These are phyloP conservation scores for Podospora comata DNA, from an alignment of 495 filamentous ascomycete species.

Conservation along the genomic window DNA sequence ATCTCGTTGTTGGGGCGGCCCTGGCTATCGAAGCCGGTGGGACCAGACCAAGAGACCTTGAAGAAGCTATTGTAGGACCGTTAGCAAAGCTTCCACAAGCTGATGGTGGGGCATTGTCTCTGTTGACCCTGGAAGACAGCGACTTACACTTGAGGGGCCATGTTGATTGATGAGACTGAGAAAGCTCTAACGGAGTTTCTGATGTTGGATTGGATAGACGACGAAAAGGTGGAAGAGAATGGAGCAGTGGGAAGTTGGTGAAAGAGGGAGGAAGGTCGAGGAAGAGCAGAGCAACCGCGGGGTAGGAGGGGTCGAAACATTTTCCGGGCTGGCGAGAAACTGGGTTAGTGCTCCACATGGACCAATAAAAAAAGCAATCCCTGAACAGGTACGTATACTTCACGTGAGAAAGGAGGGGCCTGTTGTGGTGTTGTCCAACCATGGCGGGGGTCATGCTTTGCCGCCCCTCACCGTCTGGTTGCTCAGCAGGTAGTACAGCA, in stretches of 20 bases:
- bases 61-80: slow-evolving; percentile 27
- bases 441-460: not conserved
- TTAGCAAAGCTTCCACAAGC: not conserved
- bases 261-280: slow-evolving; percentile 42
- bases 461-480: not conserved
- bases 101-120: not conserved
- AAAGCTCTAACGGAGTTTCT: slow-evolving; percentile 34
- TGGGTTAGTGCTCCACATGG: slow-evolving; percentile 24
- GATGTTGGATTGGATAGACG: slow-evolving; percentile 27
- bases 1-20: slow-evolving; percentile 42
- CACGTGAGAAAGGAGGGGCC: slow-evolving; percentile 27
- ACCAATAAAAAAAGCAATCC: slow-evolving; percentile 28
- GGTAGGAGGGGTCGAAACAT: slow-evolving; percentile 46
- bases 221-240: slow-evolving; percentile 29
- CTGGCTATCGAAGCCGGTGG: slow-evolving; percentile 49
- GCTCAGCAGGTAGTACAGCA: not conserved
- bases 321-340: slow-evolving; percentile 30
- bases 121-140: not conserved
- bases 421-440: not conserved
- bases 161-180: slow-evolving; percentile 32
- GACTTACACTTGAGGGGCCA: slow-evolving; percentile 34
- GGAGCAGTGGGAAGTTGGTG: slow-evolving; percentile 31
- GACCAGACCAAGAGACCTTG: slow-evolving; percentile 61
- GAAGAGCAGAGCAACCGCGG: slow-evolving; percentile 42
- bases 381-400: slow-evolving; percentile 17